Conservation (phyloP, 176 grass and related monocot genomes). For the Canna indica region DNA sequence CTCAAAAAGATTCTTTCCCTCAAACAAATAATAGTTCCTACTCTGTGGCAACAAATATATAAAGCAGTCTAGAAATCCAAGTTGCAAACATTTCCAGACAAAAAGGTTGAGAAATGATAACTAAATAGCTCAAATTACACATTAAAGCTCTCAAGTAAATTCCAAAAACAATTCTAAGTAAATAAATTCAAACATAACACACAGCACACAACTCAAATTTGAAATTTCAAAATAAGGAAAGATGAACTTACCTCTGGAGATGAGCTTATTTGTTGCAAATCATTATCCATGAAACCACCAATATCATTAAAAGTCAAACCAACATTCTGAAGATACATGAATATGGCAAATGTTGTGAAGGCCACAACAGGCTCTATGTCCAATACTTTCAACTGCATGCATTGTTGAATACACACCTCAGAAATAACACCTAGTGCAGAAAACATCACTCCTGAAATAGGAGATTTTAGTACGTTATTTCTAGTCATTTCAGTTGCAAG, state of each 20-base stretch:
- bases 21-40: too few species aligned
- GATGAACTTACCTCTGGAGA: constrained; percentile 22
- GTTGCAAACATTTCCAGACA: too few species aligned
- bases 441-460: constrained; percentile 40
- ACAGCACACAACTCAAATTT: background rate
- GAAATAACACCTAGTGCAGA: constrained; percentile 62
- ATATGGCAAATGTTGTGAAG: constrained; percentile 51
- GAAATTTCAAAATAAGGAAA: background rate
- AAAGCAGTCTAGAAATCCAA: too few species aligned
- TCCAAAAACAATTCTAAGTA: background rate
- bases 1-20: too few species aligned
- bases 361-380: constrained; percentile 43
- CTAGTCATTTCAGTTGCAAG: constrained; percentile 41
- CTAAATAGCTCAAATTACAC: background rate
- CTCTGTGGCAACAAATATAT: too few species aligned
- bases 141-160: background rate
- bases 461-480: constrained; percentile 52
- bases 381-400: constrained; percentile 47
- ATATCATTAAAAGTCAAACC: constrained; percentile 14
- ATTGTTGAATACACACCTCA: constrained; percentile 50
- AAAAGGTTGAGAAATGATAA: too few species aligned
- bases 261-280: constrained; percentile 11
- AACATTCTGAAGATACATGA: constrained; percentile 43
- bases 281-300: constrained; percentile 1
- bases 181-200: too few species aligned